Base-by-base conservation (phyloP, 257 asterid species). In the Pogostemon cablin region DNA sequence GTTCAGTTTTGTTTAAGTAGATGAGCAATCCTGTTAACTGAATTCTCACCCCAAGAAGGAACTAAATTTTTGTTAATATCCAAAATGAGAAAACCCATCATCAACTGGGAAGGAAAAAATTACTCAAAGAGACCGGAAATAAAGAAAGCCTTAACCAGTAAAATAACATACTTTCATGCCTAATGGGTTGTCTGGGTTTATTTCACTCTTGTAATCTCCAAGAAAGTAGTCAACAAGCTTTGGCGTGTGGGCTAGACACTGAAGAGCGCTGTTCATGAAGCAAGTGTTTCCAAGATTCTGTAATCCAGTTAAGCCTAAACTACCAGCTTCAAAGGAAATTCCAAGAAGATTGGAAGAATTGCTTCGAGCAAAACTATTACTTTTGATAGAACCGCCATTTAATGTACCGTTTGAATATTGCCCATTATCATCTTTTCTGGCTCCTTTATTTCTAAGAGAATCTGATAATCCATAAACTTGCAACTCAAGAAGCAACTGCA, bases 251-350 rank as follows among this genome's bases (percentile, higher is more conserved):
- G 89, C 96, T 72, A 95, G 84, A 78, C 99, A 95, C 81, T 95
- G 99, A 71, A 95, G 82, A 79, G 96, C 83, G 74, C 98, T 95
- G 81, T 95, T 95, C 98, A 95, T 95, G 84, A 93, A 93, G 82
- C 97, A 93, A 66, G 97, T 93, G 78, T 93, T 93, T 67, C 99
- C 99, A 73, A 95, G 87, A 71, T 95, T 95, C 67, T 95, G 98
- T 74, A 91, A 75, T 74, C 98, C 97, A 71, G 98, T 89, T 77
- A 89, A 83, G 71, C 98, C 98, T 86, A 95, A 77, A 54, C 85
- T 78, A 69, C 99, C 97, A 79, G 87, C 85, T 87, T 91, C 99
- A 71, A 73, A 79, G 67, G 87, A 81, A 72, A 76, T 84, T 57
- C 90, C 89, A 8, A 81, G 77, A 67, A 84, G 73, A 53, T 78